phyloP scores from a whole-genome alignment of 768 basidiomycete species.

The Kwoniella sp. region DNA sequence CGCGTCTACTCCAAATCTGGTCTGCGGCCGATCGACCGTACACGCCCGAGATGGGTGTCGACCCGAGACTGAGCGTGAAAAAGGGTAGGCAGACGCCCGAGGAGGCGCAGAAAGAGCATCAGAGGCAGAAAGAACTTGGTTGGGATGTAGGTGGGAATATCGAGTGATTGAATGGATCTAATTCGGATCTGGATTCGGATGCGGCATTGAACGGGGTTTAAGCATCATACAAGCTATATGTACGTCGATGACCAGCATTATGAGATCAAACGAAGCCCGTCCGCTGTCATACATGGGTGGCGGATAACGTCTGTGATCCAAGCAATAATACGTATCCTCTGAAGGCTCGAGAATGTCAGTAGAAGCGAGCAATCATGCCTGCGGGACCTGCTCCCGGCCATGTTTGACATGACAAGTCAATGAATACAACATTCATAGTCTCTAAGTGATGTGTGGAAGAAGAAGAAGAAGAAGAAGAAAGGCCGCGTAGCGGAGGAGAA shows the following conservation, averaged over 20 bases:
- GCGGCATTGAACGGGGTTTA: not conserved
- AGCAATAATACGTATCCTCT: no score
- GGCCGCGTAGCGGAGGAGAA: no score
- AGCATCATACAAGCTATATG: not conserved
- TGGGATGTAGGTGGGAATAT: constrained; percentile 56
- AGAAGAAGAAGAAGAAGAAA: no score
- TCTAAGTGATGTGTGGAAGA: not conserved
- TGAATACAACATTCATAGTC: constrained; percentile 11
- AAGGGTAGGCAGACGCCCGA: constrained; percentile 51
- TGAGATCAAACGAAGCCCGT: no score
- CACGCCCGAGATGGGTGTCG: constrained; percentile 48
- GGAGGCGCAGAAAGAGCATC: constrained; percentile 50
- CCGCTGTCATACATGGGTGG: no score
- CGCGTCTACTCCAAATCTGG: constrained; percentile 49
- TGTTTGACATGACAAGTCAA: not conserved
- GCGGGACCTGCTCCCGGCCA: no score
- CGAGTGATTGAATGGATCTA: constrained; percentile 4
- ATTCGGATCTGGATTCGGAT: not conserved
- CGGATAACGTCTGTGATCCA: no score
- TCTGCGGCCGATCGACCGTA: constrained; percentile 46
- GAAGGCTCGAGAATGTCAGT: no score
- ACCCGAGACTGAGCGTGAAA: constrained; percentile 39
- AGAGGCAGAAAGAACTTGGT: constrained; percentile 55
- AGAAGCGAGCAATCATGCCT: no score
- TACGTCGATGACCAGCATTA: not conserved